Base-by-base conservation (phyloP, 345 rosid genomes). In the Lepidium aucheri region DNA sequence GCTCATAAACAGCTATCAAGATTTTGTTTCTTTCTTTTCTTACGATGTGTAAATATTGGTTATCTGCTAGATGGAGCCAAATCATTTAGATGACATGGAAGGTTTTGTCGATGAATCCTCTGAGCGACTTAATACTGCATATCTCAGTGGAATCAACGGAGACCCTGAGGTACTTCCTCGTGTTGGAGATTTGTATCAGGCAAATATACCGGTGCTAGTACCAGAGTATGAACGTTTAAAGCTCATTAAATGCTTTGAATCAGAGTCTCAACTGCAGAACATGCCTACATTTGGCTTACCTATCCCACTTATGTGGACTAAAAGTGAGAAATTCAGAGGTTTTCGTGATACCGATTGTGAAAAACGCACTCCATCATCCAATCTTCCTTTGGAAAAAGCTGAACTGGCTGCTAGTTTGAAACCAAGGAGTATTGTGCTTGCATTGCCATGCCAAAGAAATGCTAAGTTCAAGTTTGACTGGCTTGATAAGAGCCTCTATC, bases 151-250 rank as follows among this genome's bases (percentile, higher is more conserved):
- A 35, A 42, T 76, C 57, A 46, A 72, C 62, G 85, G 86, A 59
- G 77, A 87, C 18, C 83, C 78, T 30, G 65, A 67, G 57, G 12
- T 74, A 45, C 58, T 74, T 65, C 88, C 87, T 33, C 79, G 79
- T 59, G 82, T 87, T 70, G 95, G 95, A 70, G 74, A 73, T 60
- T 63, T 79, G 51, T 83, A 74, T 72, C 90, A 87, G 60, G 87
- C 83, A 51, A 76, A 77, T 52, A 74, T 85, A 59, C 86, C 86
- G 16, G 59, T 64, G 16, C 44, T 79, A 15, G 7, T 80, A 24
- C 64, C 77, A 33, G 47, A 74, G 22, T 9, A 40, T 60, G 75
- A 72, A 43, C 57, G 72, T 53, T 53, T 73, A 8, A 76, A 43
- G 41, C 80, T 77, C 60, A 24, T 69, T 49, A 59, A 17, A 36